Percentiles rank a stretch among this genome's conserved stretches.
phyloP scores from a whole-genome alignment of 1,284 basidiomycete genomes.

The Leccinum griseonigrum region DNA sequence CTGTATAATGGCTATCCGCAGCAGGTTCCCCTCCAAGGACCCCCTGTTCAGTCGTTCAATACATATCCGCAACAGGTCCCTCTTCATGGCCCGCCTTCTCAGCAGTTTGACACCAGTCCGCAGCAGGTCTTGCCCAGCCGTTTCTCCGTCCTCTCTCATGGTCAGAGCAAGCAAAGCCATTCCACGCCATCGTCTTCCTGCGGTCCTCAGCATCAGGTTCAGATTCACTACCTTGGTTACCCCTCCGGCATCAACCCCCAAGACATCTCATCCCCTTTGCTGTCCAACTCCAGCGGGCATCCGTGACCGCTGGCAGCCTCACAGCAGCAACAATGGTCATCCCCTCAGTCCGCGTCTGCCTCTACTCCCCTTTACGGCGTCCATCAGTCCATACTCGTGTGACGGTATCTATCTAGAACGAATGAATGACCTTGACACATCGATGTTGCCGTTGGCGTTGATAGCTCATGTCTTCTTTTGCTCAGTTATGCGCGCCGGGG shows the following conservation, averaged over 20 bases:
- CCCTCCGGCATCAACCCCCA: conserved; percentile 2
- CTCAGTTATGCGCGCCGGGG: not conserved
- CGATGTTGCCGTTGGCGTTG: not conserved
- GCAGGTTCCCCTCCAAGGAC: not conserved
- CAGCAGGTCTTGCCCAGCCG: not conserved
- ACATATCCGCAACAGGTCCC: not conserved
- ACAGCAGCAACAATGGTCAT: not conserved
- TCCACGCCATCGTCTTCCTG: not conserved
- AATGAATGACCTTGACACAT: not conserved
- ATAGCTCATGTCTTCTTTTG: not conserved
- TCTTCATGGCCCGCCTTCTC: not conserved
- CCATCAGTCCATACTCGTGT: conserved; percentile 1
- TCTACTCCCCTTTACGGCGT: not conserved
- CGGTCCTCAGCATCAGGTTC: conserved; percentile 1
- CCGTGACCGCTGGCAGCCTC: not conserved
- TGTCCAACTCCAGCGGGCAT: not conserved
- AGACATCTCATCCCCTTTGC: not conserved
- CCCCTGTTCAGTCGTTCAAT: not conserved
- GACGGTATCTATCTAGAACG: conserved; percentile 1
- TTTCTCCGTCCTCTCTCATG: not conserved
- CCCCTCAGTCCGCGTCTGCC: not conserved
- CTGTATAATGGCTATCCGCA: conserved; percentile 5
- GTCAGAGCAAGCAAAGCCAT: conserved; percentile 8
- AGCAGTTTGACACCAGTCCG: not conserved
- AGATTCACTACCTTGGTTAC: conserved; percentile 4